phyloP scores from a whole-genome alignment of 495 filamentous ascomycete genomes.

The Hyaloscypha finlandica region DNA sequence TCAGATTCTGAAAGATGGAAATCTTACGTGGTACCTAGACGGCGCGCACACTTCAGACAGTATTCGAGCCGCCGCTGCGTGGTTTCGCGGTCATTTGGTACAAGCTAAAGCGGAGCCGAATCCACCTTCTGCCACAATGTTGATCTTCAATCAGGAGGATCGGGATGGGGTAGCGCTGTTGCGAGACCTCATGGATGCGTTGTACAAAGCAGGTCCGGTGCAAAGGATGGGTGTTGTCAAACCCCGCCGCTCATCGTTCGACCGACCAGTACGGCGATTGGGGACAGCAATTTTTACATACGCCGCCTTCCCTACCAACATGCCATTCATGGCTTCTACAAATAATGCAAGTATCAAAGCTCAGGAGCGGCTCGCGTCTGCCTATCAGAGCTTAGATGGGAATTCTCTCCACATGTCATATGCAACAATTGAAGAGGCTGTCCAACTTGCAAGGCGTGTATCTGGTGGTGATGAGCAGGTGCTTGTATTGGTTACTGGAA shows the following conservation, averaged over 20 bases:
- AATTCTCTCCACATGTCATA: constrained; percentile 14
- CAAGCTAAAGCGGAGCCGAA: constrained; percentile 74
- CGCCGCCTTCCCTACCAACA: constrained; percentile 43
- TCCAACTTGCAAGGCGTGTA: constrained; percentile 64
- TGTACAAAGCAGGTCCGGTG: constrained; percentile 12
- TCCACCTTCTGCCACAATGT: constrained; percentile 38
- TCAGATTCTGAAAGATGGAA: constrained; percentile 49
- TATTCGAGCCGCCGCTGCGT: constrained; percentile 73
- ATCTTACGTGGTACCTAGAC: constrained; percentile 81
- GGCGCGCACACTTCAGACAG: constrained; percentile 90
- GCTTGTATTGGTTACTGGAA: constrained; percentile 70
- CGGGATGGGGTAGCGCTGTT: constrained; percentile 68
- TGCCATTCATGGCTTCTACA: not conserved
- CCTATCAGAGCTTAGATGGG: constrained; percentile 1
- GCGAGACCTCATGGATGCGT: constrained; percentile 41
- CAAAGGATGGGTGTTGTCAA: not conserved
- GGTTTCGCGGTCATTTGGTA: constrained; percentile 64
- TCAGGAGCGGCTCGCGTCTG: constrained; percentile 5
- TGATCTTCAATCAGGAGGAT: constrained; percentile 96
- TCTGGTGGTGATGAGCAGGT: constrained; percentile 31
- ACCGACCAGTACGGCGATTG: not conserved
- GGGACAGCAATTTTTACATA: constrained; percentile 58
- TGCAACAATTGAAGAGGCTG: constrained; percentile 80
- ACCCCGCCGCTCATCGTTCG: not conserved
- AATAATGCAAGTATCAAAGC: not conserved